Base-by-base conservation (phyloP, 768 basidiomycete species). In the Kwoniella bestiolae region DNA sequence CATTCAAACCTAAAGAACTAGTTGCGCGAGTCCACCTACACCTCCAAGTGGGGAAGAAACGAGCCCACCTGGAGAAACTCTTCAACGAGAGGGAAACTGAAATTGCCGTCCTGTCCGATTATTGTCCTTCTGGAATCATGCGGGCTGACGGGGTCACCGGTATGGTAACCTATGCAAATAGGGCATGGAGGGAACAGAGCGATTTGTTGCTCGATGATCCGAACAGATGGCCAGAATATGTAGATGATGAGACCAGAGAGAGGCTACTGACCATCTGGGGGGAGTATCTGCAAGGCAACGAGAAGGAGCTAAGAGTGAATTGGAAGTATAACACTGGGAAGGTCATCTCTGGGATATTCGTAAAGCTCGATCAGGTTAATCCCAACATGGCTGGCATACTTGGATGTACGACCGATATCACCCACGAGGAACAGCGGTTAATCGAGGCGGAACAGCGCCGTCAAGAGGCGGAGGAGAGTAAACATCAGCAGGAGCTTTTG, bases 1-100 rank as follows among this genome's bases (percentile, higher is more conserved):
- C 83, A 1, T 84, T 83, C 76, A 79, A 76, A 44, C 72, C 80
- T 1, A 75, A 78, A 50, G 83, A 83, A 61, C 68, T 84, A 9
- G 60, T 84, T 31, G 83, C 83, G 6, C 75, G 83, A 18, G 80
- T 77, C 5, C 79, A 83, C 55, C 72, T 84, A 16, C 83, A 83
- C 49, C 74, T 83, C 67, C 82, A 83, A 52, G 69, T 83, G 11
- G 83, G 83, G 31, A 83, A 83, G 67, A 80, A 80, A 34, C 70
- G 77, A 3, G 61, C 61, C n/a, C 66, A 68, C 25, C 56, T 80
- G 32, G 79, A 80, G 53, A 51, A 56, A 51, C 44, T 66, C 26
- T 80, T 67, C 41, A 47, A 55, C 1, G 60, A 78, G 49, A 60
- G 79, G 18, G 62, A 69, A 46, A 65, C 67, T 4, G 75, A 80